Conservation (phyloP, 805 yeast genomes). For the Zygoascus flipseniorum region DNA sequence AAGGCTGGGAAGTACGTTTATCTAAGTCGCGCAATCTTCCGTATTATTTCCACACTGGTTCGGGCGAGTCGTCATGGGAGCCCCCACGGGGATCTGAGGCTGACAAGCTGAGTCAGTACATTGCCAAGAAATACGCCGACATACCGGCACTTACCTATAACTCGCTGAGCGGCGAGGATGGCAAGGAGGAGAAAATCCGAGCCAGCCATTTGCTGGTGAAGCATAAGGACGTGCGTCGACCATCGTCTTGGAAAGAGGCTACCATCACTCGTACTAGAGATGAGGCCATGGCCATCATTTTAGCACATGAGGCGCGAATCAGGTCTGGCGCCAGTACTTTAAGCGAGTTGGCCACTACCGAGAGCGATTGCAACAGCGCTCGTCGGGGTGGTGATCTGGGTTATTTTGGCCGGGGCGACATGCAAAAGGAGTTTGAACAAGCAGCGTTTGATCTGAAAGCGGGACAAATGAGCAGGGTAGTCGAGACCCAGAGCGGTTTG, state of each 20-base stretch:
- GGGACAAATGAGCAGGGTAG: slow-evolving; percentile 74
- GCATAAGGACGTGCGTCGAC: slow-evolving; percentile 77
- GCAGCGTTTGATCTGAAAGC: slow-evolving; percentile 75
- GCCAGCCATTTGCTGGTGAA: slow-evolving; percentile 78
- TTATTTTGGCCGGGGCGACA: slow-evolving; percentile 75
- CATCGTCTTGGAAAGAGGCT: slow-evolving; percentile 82
- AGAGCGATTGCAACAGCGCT: slow-evolving; percentile 84
- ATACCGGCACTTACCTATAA: slow-evolving; percentile 15
- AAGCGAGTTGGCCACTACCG: slow-evolving; percentile 66
- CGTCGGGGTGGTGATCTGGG: slow-evolving; percentile 90
- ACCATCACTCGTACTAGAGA: slow-evolving; percentile 72
- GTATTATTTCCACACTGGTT: slow-evolving; percentile 64
- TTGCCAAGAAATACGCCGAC: slow-evolving; percentile 32
- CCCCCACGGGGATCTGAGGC: slow-evolving; percentile 79
- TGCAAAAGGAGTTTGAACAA: slow-evolving; percentile 92
- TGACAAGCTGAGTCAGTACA: slow-evolving; percentile 47
- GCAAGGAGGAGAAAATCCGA: slow-evolving; percentile 47
- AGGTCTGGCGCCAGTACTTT: slow-evolving; percentile 57
- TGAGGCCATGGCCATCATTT: slow-evolving; percentile 60
- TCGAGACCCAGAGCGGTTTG: slow-evolving; percentile 86
- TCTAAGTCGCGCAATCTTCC: slow-evolving; percentile 79
- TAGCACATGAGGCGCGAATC: slow-evolving; percentile 48
- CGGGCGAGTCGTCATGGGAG: slow-evolving; percentile 79
- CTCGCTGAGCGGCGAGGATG: slow-evolving; percentile 10
- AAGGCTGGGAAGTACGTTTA: slow-evolving; percentile 71